Conservation (phyloP, 1,284 basidiomycete species). For the Cyathus olla region DNA sequence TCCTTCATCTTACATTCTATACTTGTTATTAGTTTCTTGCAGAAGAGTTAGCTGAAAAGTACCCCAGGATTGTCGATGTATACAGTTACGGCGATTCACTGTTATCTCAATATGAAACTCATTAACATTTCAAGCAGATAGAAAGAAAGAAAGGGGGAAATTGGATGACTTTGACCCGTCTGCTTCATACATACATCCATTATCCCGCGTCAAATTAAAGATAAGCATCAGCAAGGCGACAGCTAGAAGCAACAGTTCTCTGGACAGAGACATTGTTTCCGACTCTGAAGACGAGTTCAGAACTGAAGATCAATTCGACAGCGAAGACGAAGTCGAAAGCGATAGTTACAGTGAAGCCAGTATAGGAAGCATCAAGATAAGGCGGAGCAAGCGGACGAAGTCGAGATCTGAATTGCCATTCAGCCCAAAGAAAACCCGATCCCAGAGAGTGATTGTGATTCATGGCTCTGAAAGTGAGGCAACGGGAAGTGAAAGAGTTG, state of each 20-base stretch:
- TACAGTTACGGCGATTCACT: constrained; percentile 59
- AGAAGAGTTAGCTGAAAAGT: constrained; percentile 46
- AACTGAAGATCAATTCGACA: constrained; percentile 35
- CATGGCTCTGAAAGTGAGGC: constrained; percentile 54
- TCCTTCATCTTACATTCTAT: constrained; percentile 15
- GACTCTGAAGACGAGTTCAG: constrained; percentile 46
- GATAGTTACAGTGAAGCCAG: constrained; percentile 22
- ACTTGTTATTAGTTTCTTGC: constrained; percentile 51
- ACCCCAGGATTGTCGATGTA: constrained; percentile 59
- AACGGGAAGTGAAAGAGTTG: constrained; percentile 35
- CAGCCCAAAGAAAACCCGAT: constrained; percentile 71
- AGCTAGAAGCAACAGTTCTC: constrained; percentile 24
- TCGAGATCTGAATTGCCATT: constrained; percentile 58
- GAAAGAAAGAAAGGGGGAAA: constrained; percentile 50
- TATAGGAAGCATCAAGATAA: constrained; percentile 35
- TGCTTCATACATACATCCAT: constrained; percentile 67
- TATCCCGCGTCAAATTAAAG: constrained; percentile 59
- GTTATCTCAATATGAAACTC: constrained; percentile 1
- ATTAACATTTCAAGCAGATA: constrained; percentile 43
- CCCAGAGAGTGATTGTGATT: constrained; percentile 42
- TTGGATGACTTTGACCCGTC: constrained; percentile 72
- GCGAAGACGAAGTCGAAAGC: constrained; percentile 22
- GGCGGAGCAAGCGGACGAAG: constrained; percentile 7
- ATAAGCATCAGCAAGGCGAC: constrained; percentile 45
- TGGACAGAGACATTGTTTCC: constrained; percentile 30